Base-by-base conservation (phyloP, 768 basidiomycete species). In the Clavaria fumosa region DNA sequence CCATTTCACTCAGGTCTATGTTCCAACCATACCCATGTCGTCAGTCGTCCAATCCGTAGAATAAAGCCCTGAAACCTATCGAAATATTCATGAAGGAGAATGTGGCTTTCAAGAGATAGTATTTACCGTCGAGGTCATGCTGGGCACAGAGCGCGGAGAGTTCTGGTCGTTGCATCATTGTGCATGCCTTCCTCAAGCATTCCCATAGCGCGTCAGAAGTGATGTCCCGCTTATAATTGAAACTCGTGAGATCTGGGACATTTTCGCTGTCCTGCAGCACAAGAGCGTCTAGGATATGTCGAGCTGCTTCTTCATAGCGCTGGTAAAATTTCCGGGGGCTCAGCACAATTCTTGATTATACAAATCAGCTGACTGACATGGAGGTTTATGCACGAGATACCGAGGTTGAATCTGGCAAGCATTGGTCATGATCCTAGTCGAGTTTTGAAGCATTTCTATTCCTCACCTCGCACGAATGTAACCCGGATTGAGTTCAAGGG, bases 321-420 rank as follows among this genome's bases (percentile, higher is more conserved):
- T 89, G 51, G 15, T 40, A 26, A 35, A 20, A 39, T 24, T n/a
- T 9, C n/a, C 19, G 19, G 21, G 10, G 23, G n/a, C 15, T 34
- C 10, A 40, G 23, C 23, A 42, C 18, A 12, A 20, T 24, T 12
- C 21, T 46, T 39, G 35, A 38, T 26, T 40, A 44, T 43, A 36
- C 44, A 37, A 21, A 30, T 37, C 34, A 45, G 43, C 20, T 19
- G 12, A 61, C 68, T 40, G 53, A 89, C 85, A 37, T 71, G 68
- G 39, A 96, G 67, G 53, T 86, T 90, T 50, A 88, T 83, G 52
- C 77, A 85, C 1, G 88, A 85, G 43, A 95, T 95, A 15, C 89
- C 90, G 11, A 95, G 64, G 56, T 96, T 95, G 56, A 86, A 95
- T 48, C 89, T 90, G 40, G 23, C 42, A 26, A 38, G 24, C 28